phyloP scores from a whole-genome alignment of 352 stramenopile species.

The Globisporangium rhizosaccharum region DNA sequence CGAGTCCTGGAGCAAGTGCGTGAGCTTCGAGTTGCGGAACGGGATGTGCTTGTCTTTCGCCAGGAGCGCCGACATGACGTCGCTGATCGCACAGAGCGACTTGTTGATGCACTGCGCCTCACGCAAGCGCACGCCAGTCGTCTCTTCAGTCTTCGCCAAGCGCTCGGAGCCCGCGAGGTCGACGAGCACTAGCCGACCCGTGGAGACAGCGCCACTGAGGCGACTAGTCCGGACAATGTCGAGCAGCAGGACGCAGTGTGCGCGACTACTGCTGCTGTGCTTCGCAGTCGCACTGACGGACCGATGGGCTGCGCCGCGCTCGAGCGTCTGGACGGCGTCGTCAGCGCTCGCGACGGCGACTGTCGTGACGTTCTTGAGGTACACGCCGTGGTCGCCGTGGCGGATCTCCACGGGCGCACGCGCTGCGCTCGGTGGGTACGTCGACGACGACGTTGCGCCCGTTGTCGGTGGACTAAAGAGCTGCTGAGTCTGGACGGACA shows the following conservation, averaged over 20 bases:
- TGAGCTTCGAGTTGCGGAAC: conserved; percentile 85
- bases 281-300: conserved; percentile 18
- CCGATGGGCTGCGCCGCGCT: conserved; percentile 29
- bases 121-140: conserved; percentile 25
- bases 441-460: neutral
- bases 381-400: conserved; percentile 59
- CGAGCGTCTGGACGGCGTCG: conserved; percentile 35
- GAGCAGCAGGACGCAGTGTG: conserved; percentile 57
- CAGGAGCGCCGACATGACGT: conserved; percentile 62
- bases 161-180: conserved; percentile 78
- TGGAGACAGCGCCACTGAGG: conserved; percentile 28
- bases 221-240: conserved; percentile 49
- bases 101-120: conserved; percentile 83
- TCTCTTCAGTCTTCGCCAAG: conserved; percentile 42
- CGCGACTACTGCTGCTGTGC: conserved; percentile 43
- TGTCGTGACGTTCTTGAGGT: conserved; percentile 60
- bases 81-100: conserved; percentile 63
- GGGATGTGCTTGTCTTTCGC: conserved; percentile 80
- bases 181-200: conserved; percentile 57
- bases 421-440: neutral
- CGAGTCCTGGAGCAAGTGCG: conserved; percentile 76
- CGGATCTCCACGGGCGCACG: conserved; percentile 55
- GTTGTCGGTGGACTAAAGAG: conserved; percentile 11
- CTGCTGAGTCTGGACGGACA: conserved; percentile 1
- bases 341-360: conserved; percentile 24